Evolutionary conservation across 495 filamentous ascomycete genomes (phyloP), one percentile per base, ranked within the genome.

Genomic region (Pseudoneurospora amorphoporcata): DNA sequence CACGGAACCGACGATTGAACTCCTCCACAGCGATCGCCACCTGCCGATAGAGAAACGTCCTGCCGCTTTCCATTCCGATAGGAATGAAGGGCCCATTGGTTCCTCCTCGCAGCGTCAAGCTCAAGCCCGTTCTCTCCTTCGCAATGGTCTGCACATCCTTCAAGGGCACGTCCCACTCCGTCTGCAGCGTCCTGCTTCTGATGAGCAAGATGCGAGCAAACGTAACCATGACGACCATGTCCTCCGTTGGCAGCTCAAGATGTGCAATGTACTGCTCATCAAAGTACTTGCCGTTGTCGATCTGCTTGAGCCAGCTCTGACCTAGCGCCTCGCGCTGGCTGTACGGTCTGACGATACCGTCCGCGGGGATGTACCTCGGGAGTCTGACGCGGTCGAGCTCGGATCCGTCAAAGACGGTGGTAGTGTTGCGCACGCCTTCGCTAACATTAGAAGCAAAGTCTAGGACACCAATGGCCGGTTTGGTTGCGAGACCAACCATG

Each of bases 301-400:
- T 87, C 29, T 97, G 97, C 85, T 99, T 99, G 75, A 99, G 89
- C 95, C 95, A 99, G 84, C 94, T 97, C 81, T 99, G 95, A 9
- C 95, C 95, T 16, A 99, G 89, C 1, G 95, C 94, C 84, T 99
- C 95, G 17, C 95, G 92, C 80, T 98, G 94, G 16, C 89, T 93
- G 85, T 97, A 99, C 7, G 95, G 96, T 7, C 95, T 91, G 23
- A 99, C 94, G 72, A 98, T 92, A 41, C 94, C 95, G 79, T 98
- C 95, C 43, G 90, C 87, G 23, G 92, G 92, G 72, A 99, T 92
- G 83, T 97, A 97, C 53, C 95, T 91, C 7, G 95, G 91, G 35
- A 97, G 85, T 39, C 95, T 92, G 19, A 98, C 94, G 71, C 96
- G 92, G 75, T 99, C 95, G 7, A 99, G 90, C 47, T 95, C 95